Evolutionary conservation across 306 rosid species (phyloP), one percentile per base, ranked within the genome.

Genomic region (Vigna trinervia): DNA sequence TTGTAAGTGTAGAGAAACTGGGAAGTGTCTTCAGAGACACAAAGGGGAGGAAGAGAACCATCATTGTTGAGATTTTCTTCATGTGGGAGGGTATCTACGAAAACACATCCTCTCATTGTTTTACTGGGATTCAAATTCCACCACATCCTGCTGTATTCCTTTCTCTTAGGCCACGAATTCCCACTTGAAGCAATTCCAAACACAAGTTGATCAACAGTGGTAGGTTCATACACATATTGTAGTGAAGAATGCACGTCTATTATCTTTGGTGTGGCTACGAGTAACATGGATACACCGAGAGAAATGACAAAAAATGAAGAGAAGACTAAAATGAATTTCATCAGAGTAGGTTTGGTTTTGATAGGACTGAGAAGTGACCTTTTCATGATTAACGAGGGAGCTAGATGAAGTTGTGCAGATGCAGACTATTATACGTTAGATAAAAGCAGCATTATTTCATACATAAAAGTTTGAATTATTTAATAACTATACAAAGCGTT

Each of bases 161-260:
- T 89, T 26, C 92, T 78, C 45, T 32, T 28, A 17, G 88, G 81
- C 98, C 98, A 95, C 1, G 92, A 79, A 0, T 9, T 20, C 20
- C 60, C 62, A 79, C 73, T 80, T 5, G 97, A 88, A 6, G 93
- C 93, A 64, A 95, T 87, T 47, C 97, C 97, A 15, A 95, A 95
- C 53, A 90, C 92, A 67, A 95, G 72, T 70, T 94, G 91, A 28
- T 82, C 74, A 20, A 92, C 76, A 51, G 85, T 78, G 64, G 92
- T 89, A 0, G 82, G 78, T 1, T 77, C 64, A 51, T 58, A 74
- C 14, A 15, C 78, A 61, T 81, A 13, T 9, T 23, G 74, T 26
- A 51, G 30, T 12, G 86, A 64, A 34, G 63, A 47, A 14, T 32
- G 15, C 0, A 57, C 12, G 1, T 67, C 9, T 6, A 75, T 23